These are phyloP conservation scores for Alternaria consortialis DNA, from an alignment of 2,329 filamentous ascomycete species.

Conservation along the genomic window DNA sequence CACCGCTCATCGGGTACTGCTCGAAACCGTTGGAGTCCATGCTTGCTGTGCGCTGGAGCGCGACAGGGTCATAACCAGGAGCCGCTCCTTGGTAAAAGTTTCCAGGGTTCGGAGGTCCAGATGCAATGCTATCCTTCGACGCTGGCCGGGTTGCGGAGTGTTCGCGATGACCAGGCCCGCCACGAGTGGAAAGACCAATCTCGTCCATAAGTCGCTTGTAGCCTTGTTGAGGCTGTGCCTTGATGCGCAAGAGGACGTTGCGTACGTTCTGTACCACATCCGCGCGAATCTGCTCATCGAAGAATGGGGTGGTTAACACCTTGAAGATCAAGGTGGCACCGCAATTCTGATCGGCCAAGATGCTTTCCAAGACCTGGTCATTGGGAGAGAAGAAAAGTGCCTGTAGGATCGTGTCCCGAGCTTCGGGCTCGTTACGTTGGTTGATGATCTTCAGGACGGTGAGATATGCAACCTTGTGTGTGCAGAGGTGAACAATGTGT, in stretches of 20 bases:
- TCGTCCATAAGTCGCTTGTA: slow-evolving; percentile 99
- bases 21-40: slow-evolving; percentile 61
- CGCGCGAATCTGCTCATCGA: slow-evolving; percentile 86
- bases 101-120: slow-evolving; percentile 41
- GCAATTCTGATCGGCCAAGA: slow-evolving; percentile 88
- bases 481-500: slow-evolving; percentile 93
- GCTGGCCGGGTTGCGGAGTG: slow-evolving; percentile 49
- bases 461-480: slow-evolving; percentile 96
- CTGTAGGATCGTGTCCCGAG: slow-evolving; percentile 86
- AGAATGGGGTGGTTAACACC: slow-evolving; percentile 95
- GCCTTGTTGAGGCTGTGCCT: slow-evolving; percentile 91
- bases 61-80: slow-evolving; percentile 53
- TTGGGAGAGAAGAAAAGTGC: slow-evolving; percentile 92
- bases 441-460: slow-evolving; percentile 99
- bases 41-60: slow-evolving; percentile 57
- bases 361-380: slow-evolving; percentile 86
- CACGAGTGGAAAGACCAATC: slow-evolving; percentile 79
- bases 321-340: slow-evolving; percentile 98
- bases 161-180: slow-evolving; percentile 51
- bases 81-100: slow-evolving; percentile 50
- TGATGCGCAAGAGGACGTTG: slow-evolving; percentile 85
- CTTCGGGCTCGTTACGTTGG: slow-evolving; percentile 92
- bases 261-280: slow-evolving; percentile 94
- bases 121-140: slow-evolving; percentile 48
- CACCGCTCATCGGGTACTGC: slow-evolving; percentile 52